A percentile compares a stretch with the other conserved stretches of the same genome.
Conservation (phyloP, 116 monocot species). For the Posidonia oceanica region DNA sequence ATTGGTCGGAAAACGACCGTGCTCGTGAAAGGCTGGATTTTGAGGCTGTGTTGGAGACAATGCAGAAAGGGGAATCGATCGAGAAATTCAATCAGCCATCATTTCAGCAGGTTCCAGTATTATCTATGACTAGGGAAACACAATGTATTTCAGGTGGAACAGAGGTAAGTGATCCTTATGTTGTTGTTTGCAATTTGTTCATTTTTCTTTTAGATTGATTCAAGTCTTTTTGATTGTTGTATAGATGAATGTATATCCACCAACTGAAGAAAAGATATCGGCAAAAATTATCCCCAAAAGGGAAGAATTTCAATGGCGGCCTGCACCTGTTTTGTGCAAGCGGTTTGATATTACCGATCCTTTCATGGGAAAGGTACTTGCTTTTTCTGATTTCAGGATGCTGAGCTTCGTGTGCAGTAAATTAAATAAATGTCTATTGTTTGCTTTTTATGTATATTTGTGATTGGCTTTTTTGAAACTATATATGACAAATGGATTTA, state of each 20-base stretch:
- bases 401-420: too few relatives aligned
- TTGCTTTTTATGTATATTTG: too few relatives aligned
- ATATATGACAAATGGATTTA: too few relatives aligned
- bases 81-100: background rate
- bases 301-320: conserved; percentile 86
- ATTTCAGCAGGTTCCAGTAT: conserved; percentile 1
- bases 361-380: conserved; percentile 88
- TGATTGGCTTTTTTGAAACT: too few relatives aligned
- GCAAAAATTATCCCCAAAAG: conserved; percentile 44
- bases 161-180: conserved; percentile 24
- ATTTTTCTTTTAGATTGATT: conserved; percentile 4
- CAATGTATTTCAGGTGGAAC: conserved; percentile 36
- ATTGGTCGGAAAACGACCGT: conserved; percentile 61
- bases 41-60: conserved; percentile 73
- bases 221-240: conserved; percentile 3
- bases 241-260: conserved; percentile 16
- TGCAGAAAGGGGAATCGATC: conserved; percentile 37
- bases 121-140: conserved; percentile 14
- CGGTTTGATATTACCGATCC: conserved; percentile 88
- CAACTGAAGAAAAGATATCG: conserved; percentile 22
- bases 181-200: background rate
- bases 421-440: too few relatives aligned
- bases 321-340: conserved; percentile 79
- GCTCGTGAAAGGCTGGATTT: conserved; percentile 89
- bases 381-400: background rate